Evolutionary conservation across 139 green algal genomes (phyloP).

Genomic region (Tetraselmis chui): DNA sequence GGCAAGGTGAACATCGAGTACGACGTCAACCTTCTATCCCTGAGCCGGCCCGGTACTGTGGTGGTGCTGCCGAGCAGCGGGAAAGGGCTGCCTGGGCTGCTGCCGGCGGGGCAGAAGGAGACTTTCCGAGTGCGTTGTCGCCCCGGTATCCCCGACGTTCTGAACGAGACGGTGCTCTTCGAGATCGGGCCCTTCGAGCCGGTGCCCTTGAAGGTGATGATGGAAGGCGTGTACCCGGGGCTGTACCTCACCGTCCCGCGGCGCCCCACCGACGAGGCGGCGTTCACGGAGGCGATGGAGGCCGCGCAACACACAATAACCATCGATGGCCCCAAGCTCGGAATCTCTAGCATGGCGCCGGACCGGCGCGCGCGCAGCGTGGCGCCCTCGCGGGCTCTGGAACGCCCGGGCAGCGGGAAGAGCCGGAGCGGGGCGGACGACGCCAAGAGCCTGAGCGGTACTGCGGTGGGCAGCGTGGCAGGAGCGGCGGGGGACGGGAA

Average conservation of each 20-base stretch:
- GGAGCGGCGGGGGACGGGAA: conserved; percentile 9
- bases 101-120: conserved; percentile 40
- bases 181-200: conserved; percentile 76
- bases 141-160: conserved; percentile 44
- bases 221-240: conserved; percentile 58
- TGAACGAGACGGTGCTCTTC: conserved; percentile 60
- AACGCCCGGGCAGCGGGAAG: conserved; percentile 4
- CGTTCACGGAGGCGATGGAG: conserved; percentile 28
- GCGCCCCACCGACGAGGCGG: conserved; percentile 19
- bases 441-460: conserved; percentile 5
- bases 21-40: conserved; percentile 38
- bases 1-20: conserved; percentile 42
- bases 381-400: background rate
- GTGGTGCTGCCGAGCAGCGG: conserved; percentile 22
- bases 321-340: conserved; percentile 4
- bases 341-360: background rate
- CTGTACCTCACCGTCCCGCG: conserved; percentile 50
- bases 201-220: conserved; percentile 41
- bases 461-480: too few species aligned
- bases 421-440: conserved; percentile 10
- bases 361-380: background rate
- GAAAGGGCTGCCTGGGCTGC: conserved; percentile 15
- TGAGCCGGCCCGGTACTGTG: conserved; percentile 38
- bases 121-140: conserved; percentile 16
- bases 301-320: conserved; percentile 13